These are phyloP conservation scores for Yamadazyma olivae DNA, from an alignment of 805 yeast species.

Conservation along the genomic window DNA sequence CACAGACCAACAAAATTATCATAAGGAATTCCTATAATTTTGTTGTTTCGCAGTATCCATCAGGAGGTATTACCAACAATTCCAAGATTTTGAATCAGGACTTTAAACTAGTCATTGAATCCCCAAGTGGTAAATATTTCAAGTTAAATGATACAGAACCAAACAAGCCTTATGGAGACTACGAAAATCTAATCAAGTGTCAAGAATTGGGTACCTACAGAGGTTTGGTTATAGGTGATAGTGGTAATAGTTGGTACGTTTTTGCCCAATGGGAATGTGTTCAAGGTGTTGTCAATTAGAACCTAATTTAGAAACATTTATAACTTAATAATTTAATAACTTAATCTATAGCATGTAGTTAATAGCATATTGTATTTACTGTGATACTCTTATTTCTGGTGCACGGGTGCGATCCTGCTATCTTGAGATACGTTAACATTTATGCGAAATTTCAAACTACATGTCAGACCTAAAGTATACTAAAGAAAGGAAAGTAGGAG, in stretches of 20 bases:
- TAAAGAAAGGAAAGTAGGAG: constrained; percentile 88
- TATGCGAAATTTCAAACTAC: too few species aligned
- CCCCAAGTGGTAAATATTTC: constrained; percentile 80
- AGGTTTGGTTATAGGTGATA: constrained; percentile 75
- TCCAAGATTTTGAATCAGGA: constrained; percentile 35
- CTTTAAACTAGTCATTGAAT: constrained; percentile 65
- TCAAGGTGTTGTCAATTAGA: constrained; percentile 16
- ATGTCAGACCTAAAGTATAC: constrained; percentile 24
- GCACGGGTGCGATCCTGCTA: too few species aligned
- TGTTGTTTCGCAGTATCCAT: constrained; percentile 59
- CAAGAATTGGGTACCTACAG: constrained; percentile 81
- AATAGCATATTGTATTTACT: too few species aligned
- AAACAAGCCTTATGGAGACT: constrained; percentile 47
- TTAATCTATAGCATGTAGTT: too few species aligned
- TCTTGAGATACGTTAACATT: too few species aligned
- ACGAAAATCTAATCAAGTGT: constrained; percentile 59
- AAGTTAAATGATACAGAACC: constrained; percentile 53
- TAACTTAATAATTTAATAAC: too few species aligned
- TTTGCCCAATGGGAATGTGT: constrained; percentile 87
- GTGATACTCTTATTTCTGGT: too few species aligned
- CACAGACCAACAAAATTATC: constrained; percentile 67
- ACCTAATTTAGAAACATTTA: neutral
- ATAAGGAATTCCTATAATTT: constrained; percentile 63
- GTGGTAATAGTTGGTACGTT: constrained; percentile 78
- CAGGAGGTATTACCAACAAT: constrained; percentile 43